phyloP scores from a whole-genome alignment of 2,329 filamentous ascomycete species.

The Claviceps sp. region DNA sequence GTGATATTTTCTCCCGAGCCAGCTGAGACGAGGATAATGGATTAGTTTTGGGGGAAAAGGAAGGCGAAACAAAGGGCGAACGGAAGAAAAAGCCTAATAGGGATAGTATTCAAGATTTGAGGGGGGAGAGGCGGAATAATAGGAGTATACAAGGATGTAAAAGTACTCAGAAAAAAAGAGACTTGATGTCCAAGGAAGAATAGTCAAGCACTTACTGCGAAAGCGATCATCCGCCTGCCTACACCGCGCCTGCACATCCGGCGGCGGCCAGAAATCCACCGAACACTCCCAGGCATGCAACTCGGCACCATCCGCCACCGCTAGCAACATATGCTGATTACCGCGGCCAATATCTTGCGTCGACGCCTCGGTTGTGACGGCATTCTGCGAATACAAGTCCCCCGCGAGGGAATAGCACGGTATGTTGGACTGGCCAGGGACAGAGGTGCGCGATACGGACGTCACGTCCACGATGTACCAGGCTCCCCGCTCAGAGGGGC shows the following conservation, averaged over 20 bases:
- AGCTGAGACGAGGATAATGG: constrained; percentile 1
- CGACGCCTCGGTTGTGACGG: too few species aligned
- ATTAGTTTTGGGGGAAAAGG: neutral
- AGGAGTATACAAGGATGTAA: neutral
- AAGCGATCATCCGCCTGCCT: constrained; percentile 5
- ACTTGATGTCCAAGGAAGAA: too few species aligned
- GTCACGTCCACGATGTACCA: constrained; percentile 9
- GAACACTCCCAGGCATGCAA: constrained; percentile 11
- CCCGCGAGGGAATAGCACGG: constrained; percentile 10
- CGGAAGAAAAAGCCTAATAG: neutral
- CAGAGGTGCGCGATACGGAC: constrained; percentile 2
- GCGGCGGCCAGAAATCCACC: constrained; percentile 7
- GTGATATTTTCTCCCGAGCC: constrained; percentile 3
- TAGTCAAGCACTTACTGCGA: constrained; percentile 4
- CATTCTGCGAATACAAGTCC: constrained; percentile 6
- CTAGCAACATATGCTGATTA: constrained; percentile 7
- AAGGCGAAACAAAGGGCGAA: neutral
- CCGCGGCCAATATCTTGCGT: neutral
- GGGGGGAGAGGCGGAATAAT: too few species aligned
- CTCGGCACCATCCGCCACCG: constrained; percentile 7
- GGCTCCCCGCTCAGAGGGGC: constrained; percentile 3
- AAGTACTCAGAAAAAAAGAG: neutral
- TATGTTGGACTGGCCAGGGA: constrained; percentile 6
- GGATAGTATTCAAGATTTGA: too few species aligned
- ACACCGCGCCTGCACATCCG: constrained; percentile 7